A percentile compares a stretch with the other conserved stretches of the same genome.
phyloP scores from a whole-genome alignment of 2,329 filamentous ascomycete species.

The Fusarium veterinarium region DNA sequence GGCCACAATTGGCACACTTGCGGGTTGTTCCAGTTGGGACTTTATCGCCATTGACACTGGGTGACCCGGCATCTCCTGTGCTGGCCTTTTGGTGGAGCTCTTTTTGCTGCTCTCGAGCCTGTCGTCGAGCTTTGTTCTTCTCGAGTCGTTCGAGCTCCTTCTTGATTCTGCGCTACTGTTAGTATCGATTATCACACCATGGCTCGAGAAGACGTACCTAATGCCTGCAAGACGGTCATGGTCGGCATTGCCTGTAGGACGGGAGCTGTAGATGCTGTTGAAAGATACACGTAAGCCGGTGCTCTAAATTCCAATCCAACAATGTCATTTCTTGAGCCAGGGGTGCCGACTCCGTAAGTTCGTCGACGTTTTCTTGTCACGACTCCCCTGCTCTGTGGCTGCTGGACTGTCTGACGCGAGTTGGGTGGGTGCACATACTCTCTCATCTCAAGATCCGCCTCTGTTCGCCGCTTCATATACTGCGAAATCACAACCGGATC shows the following conservation, averaged over 20 bases:
- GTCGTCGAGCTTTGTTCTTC: conserved; percentile 90
- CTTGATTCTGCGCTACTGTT: conserved; percentile 52
- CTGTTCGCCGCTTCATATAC: conserved; percentile 83
- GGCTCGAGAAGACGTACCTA: conserved; percentile 48
- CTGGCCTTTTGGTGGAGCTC: conserved; percentile 64
- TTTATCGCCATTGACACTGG: conserved; percentile 61
- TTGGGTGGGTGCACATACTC: conserved; percentile 66
- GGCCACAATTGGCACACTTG: conserved; percentile 97
- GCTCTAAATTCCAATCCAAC: conserved; percentile 51
- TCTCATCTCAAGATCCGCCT: conserved; percentile 76
- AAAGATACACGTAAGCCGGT: conserved; percentile 54
- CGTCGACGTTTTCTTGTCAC: conserved; percentile 13
- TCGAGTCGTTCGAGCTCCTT: conserved; percentile 84
- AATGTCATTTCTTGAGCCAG: conserved; percentile 47
- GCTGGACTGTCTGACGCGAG: conserved; percentile 1
- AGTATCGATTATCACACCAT: neutral
- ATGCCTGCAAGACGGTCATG: conserved; percentile 60
- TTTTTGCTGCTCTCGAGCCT: conserved; percentile 92
- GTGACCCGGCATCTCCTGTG: conserved; percentile 61
- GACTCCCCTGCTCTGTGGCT: neutral
- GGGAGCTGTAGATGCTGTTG: conserved; percentile 61
- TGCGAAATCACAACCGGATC: conserved; percentile 89
- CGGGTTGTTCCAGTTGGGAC: conserved; percentile 76
- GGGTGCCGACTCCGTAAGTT: conserved; percentile 44
- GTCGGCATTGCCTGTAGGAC: conserved; percentile 62